Conservation (phyloP, 257 asterid genomes). For the Salvia splendens region DNA sequence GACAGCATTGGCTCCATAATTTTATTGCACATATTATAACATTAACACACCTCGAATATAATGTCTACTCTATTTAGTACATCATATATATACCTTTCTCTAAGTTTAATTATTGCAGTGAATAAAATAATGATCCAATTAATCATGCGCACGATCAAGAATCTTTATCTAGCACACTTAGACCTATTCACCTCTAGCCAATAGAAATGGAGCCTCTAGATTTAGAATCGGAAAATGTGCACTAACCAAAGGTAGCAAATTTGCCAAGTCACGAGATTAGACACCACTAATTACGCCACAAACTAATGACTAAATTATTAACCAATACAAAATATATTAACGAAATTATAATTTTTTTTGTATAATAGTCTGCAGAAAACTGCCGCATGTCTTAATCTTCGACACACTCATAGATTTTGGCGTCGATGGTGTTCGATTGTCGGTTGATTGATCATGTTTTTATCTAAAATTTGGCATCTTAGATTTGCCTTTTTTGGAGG, state of each 20-base stretch:
- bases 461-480: not conserved
- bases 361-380: constrained; percentile 13
- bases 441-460: not conserved
- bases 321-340: not conserved
- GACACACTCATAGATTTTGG: not conserved
- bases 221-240: constrained; percentile 9
- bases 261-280: constrained; percentile 22
- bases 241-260: constrained; percentile 1
- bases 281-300: constrained; percentile 6
- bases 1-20: too few relatives aligned
- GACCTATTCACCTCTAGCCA: not conserved
- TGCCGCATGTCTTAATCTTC: constrained; percentile 5
- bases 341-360: not conserved
- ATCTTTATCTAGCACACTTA: not conserved
- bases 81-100: not conserved
- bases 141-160: constrained; percentile 4
- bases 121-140: not conserved
- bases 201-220: not conserved
- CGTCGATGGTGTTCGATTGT: not conserved
- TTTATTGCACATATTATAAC: too few relatives aligned
- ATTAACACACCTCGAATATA: too few relatives aligned
- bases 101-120: not conserved
- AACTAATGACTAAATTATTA: not conserved
- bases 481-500: not conserved
- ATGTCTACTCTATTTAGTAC: too few relatives aligned